These are phyloP conservation scores for Ustanciosporium gigantosporum DNA, from an alignment of 1,284 basidiomycete genomes.

Conservation along the genomic window DNA sequence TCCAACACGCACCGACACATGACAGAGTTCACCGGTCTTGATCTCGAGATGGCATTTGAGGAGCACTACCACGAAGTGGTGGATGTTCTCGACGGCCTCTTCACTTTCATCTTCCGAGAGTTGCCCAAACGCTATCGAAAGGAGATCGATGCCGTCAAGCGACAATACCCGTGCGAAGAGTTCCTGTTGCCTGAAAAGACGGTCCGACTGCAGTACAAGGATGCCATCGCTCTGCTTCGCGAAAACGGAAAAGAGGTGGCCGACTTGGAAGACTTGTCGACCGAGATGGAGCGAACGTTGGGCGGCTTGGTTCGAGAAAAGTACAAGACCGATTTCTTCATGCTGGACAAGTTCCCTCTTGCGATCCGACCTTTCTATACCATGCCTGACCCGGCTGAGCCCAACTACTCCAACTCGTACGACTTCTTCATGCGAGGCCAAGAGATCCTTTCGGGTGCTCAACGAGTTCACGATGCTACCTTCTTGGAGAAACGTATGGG, in stretches of 20 bases:
- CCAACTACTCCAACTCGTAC: slow-evolving; percentile 86
- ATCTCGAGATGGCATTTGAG: slow-evolving; percentile 98
- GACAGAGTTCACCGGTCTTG: slow-evolving; percentile 97
- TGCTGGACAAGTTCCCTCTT: slow-evolving; percentile 60
- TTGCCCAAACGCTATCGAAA: slow-evolving; percentile 70
- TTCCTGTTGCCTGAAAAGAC: slow-evolving; percentile 57
- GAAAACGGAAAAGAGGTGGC: slow-evolving; percentile 54
- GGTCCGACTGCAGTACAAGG: slow-evolving; percentile 53
- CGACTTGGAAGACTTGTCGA: slow-evolving; percentile 58
- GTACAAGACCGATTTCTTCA: slow-evolving; percentile 60
- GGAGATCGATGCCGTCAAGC: slow-evolving; percentile 78
- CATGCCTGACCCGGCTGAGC: slow-evolving; percentile 58
- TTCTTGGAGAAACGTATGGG: slow-evolving; percentile 82
- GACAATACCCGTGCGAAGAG: slow-evolving; percentile 80
- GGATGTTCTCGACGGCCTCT: slow-evolving; percentile 57
- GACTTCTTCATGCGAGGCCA: slow-evolving; percentile 99
- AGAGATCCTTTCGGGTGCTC: slow-evolving; percentile 95
- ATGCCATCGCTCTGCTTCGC: slow-evolving; percentile 55
- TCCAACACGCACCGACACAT: slow-evolving; percentile 96
- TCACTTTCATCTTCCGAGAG: slow-evolving; percentile 60
- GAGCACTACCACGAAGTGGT: slow-evolving; percentile 88
- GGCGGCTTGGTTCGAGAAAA: slow-evolving; percentile 57
- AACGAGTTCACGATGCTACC: slow-evolving; percentile 89
- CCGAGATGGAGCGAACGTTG: slow-evolving; percentile 55
- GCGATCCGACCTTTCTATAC: slow-evolving; percentile 60